phyloP scores from a whole-genome alignment of 495 filamentous ascomycete species.

The Patellaria atrata region DNA sequence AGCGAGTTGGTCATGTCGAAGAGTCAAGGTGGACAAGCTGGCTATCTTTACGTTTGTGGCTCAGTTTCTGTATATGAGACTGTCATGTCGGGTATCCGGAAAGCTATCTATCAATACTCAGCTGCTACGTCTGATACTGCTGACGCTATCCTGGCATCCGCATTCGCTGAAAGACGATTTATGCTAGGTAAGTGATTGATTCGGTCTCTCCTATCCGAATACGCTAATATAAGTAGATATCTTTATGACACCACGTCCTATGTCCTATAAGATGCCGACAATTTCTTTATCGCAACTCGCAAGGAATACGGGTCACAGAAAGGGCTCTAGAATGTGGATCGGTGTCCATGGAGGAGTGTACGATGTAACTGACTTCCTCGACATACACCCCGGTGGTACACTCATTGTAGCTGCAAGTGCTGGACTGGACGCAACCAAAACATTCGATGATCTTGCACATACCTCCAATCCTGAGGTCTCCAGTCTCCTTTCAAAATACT shows the following conservation, averaged over 20 bases:
- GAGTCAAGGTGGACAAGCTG: conserved; percentile 36
- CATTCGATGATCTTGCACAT: conserved; percentile 38
- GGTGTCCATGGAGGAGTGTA: conserved; percentile 36
- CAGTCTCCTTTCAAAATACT: conserved; percentile 36
- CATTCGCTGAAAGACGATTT: conserved; percentile 37
- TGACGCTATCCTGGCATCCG: conserved; percentile 34
- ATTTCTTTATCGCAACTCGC: conserved; percentile 36
- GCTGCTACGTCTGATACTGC: conserved; percentile 33
- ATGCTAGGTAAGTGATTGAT: no score
- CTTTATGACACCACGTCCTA: conserved; percentile 38
- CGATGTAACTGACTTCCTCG: conserved; percentile 36
- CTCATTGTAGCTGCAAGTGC: conserved; percentile 39
- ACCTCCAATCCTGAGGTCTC: conserved; percentile 37
- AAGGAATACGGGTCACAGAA: conserved; percentile 33
- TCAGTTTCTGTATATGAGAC: conserved; percentile 40
- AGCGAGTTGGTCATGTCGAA: conserved; percentile 40
- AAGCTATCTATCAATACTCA: conserved; percentile 36
- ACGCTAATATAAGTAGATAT: no score
- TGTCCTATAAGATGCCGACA: conserved; percentile 33
- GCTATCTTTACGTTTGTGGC: conserved; percentile 38
- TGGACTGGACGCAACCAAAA: conserved; percentile 36
- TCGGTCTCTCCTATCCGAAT: no score
- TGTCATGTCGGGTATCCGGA: conserved; percentile 36
- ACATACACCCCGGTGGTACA: conserved; percentile 36
- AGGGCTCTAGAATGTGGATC: conserved; percentile 36